Base-by-base conservation (phyloP, 2,329 filamentous ascomycete species). In the Aphanocladium album region DNA sequence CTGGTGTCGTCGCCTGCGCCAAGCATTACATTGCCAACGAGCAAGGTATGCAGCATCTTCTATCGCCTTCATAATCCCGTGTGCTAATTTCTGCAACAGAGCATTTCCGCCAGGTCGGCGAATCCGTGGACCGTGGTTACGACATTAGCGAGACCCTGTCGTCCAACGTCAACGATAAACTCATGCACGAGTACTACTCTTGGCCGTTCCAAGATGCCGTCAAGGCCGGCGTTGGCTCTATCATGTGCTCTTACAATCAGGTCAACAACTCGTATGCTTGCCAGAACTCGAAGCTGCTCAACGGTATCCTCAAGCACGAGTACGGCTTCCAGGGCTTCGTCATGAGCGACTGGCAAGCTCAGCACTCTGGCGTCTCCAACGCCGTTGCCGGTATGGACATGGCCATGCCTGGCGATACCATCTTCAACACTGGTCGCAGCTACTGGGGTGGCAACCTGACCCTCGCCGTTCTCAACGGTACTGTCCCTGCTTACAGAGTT, bases 391-490 rank as follows among this genome's bases (percentile, higher is more conserved):
- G 90, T 43, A 78, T 95, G 25, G 91, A 96, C 72, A 92, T 95
- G 89, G 82, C 83, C n/a, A 95, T 95, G 91, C 89, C 89, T 1
- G 90, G 91, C 59, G 93, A 97, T 70, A 89, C 89, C 1, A 65
- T 76, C 21, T 96, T 97, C 76, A 85, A 89, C 73, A 85, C 83
- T 4, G 89, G 89, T 7, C 73, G 76, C 55, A 88, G 87, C 19
- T 96, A 81, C 79, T 96, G 90, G 89, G 93, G 93, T 11, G 78
- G 87, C 30, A 98, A 98, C 74, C 74, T 98, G 67, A 97, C 93
- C 2, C 78, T 96, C 52, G 90, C 90, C 1, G 87, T 97, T 6
- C 75, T 96, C 67, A 97, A 98, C 70, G 93, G 93, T 39, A 96
- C 92, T 1, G 78, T 98, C 35, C 91, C 93, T 1, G 85, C 90